Evolutionary conservation across 2,329 filamentous ascomycete genomes (phyloP).

Genomic region (Coniochaeta prunicola): DNA sequence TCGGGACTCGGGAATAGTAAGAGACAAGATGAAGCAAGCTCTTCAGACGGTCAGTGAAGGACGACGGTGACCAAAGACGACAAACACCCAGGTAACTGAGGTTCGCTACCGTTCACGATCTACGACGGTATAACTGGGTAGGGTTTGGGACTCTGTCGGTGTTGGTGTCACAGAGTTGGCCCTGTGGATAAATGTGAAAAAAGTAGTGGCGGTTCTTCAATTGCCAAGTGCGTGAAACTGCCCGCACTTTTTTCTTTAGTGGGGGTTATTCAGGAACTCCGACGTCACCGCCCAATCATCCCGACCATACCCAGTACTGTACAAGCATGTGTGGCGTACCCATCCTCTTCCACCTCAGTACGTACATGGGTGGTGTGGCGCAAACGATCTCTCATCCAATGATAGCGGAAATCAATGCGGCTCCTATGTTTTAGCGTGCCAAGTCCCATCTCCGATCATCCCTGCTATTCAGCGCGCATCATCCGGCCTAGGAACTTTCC

Average conservation of each 20-base stretch:
- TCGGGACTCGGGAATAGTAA: neutral
- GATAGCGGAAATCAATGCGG: neutral
- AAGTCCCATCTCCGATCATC: neutral
- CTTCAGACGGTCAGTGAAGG: neutral
- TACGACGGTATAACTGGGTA: neutral
- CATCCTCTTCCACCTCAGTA: too few species aligned
- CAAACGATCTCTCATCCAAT: neutral
- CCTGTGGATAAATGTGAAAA: neutral
- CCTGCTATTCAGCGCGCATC: neutral
- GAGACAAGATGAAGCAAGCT: neutral
- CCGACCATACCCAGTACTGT: neutral
- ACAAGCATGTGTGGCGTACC: too few species aligned
- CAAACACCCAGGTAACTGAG: neutral
- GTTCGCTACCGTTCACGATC: neutral
- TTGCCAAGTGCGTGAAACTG: neutral
- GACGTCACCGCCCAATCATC: neutral
- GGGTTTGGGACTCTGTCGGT: too few species aligned
- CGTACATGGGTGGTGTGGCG: too few species aligned
- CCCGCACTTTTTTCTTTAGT: neutral
- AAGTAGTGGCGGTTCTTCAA: neutral
- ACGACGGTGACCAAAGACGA: neutral
- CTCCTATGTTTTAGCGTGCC: neutral
- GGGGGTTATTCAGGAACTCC: slow-evolving; percentile 1
- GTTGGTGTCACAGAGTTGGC: neutral
- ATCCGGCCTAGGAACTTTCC: neutral